These are phyloP conservation scores for Hypholoma fasciculare DNA, from an alignment of 768 basidiomycete genomes.

Conservation along the genomic window DNA sequence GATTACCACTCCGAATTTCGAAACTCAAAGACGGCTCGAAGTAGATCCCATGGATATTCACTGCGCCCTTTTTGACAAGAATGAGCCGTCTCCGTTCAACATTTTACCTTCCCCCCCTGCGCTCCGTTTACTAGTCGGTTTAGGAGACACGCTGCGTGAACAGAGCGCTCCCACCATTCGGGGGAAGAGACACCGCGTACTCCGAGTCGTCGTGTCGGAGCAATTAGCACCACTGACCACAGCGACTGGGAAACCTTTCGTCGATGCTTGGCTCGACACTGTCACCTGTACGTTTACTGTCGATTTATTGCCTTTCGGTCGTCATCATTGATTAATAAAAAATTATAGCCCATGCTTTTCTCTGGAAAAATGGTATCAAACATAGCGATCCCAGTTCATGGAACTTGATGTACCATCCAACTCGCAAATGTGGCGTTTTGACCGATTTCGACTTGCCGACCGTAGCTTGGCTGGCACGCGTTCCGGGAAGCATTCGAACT, in stretches of 20 bases:
- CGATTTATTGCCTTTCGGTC: too few relatives aligned
- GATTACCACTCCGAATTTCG: conserved; percentile 1
- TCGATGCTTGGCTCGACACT: conserved; percentile 4
- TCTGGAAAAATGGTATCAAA: conserved; percentile 1
- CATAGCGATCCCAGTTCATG: conserved; percentile 2
- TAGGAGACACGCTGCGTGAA: background rate
- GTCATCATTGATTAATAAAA: background rate
- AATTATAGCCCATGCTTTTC: background rate
- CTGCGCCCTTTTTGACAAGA: too few relatives aligned
- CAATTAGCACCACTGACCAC: background rate
- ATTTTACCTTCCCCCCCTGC: background rate
- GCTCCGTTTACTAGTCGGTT: background rate
- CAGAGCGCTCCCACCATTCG: background rate
- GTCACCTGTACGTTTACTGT: background rate
- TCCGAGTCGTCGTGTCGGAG: background rate
- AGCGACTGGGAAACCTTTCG: background rate
- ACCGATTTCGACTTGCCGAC: background rate
- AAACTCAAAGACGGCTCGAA: background rate
- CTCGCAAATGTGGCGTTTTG: background rate
- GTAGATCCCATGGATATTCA: background rate
- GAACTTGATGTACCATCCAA: conserved; percentile 3
- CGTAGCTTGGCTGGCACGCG: background rate
- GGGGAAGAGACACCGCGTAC: background rate
- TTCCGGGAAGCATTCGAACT: background rate
- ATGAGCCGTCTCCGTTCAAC: background rate